Evolutionary conservation across 768 basidiomycete species (phyloP).

Genomic region (Boletus rufocinnamomeus): DNA sequence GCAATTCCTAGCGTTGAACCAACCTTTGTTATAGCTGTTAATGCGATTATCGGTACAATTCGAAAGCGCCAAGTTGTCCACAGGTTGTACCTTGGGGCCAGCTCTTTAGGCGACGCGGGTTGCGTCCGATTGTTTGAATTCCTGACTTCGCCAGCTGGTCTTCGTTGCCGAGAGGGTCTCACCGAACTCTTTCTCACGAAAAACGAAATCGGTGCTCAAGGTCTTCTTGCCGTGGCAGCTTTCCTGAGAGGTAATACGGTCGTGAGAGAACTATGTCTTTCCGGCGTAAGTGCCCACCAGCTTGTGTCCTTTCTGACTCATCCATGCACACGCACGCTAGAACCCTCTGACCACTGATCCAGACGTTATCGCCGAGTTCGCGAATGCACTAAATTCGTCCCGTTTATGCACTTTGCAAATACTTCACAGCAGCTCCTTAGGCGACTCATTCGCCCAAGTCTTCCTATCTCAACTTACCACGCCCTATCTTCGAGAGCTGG

Average conservation of each 20-base stretch:
- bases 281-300: conserved; percentile 47
- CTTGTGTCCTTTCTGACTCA: conserved; percentile 4
- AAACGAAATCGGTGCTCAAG: conserved; percentile 55
- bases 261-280: conserved; percentile 54
- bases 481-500: conserved; percentile 51
- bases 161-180: conserved; percentile 42
- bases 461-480: conserved; percentile 56
- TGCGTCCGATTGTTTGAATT: conserved; percentile 55
- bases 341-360: conserved; percentile 44
- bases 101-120: conserved; percentile 59
- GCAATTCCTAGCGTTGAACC: not conserved
- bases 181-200: conserved; percentile 58
- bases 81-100: conserved; percentile 57
- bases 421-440: conserved; percentile 49
- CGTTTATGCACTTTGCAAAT: conserved; percentile 51
- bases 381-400: conserved; percentile 56
- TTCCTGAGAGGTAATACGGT: conserved; percentile 50
- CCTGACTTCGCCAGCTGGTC: conserved; percentile 50
- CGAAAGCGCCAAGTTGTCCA: conserved; percentile 48
- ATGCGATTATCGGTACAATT: conserved; percentile 49
- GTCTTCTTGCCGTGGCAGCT: conserved; percentile 52
- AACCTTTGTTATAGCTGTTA: conserved; percentile 44
- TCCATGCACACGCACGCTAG: conserved; percentile 30
- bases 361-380: conserved; percentile 41
- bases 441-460: conserved; percentile 48